Conservation (phyloP, 2,329 filamentous ascomycete species). For the Pochonia chlamydosporia region DNA sequence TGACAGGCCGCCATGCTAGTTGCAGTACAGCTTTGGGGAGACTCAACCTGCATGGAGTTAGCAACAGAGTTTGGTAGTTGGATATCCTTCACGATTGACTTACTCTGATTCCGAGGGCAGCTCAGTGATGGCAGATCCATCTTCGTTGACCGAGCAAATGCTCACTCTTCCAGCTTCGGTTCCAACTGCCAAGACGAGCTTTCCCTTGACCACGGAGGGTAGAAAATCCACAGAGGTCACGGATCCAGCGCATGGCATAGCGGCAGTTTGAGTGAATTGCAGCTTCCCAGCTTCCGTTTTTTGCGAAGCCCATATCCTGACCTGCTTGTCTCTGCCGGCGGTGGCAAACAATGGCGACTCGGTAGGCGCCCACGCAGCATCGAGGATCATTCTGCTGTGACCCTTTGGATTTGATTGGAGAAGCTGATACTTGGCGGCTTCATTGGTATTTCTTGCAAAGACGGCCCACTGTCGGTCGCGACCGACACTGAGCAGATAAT, state of each 20-base stretch:
- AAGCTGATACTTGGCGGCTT: slow-evolving; percentile 45
- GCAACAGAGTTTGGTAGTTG: neutral
- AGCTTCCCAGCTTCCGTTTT: slow-evolving; percentile 22
- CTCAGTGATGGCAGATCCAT: slow-evolving; percentile 31
- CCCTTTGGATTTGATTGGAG: slow-evolving; percentile 70
- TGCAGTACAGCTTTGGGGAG: slow-evolving; percentile 62
- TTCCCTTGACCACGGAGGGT: slow-evolving; percentile 22
- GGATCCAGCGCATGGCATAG: slow-evolving; percentile 50
- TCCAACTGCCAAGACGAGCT: slow-evolving; percentile 47
- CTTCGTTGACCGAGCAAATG: slow-evolving; percentile 34
- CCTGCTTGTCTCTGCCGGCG: slow-evolving; percentile 80
- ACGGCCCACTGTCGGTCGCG: slow-evolving; percentile 88
- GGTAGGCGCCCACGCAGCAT: slow-evolving; percentile 73
- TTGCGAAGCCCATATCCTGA: slow-evolving; percentile 61
- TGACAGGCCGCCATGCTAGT: slow-evolving; percentile 60
- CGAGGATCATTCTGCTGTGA: slow-evolving; percentile 88
- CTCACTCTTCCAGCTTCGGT: slow-evolving; percentile 48
- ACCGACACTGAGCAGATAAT: slow-evolving; percentile 77
- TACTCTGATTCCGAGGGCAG: slow-evolving; percentile 32
- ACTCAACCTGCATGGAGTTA: slow-evolving; percentile 20
- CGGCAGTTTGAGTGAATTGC: slow-evolving; percentile 46
- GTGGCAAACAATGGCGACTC: slow-evolving; percentile 64
- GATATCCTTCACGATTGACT: slow-evolving; percentile 16
- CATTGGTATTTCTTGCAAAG: slow-evolving; percentile 50
- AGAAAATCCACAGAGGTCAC: slow-evolving; percentile 70